A percentile compares a stretch with the other conserved stretches of the same genome.
Evolutionary conservation across 805 yeast genomes (phyloP).

Genomic region (Yarrowia sp.): DNA sequence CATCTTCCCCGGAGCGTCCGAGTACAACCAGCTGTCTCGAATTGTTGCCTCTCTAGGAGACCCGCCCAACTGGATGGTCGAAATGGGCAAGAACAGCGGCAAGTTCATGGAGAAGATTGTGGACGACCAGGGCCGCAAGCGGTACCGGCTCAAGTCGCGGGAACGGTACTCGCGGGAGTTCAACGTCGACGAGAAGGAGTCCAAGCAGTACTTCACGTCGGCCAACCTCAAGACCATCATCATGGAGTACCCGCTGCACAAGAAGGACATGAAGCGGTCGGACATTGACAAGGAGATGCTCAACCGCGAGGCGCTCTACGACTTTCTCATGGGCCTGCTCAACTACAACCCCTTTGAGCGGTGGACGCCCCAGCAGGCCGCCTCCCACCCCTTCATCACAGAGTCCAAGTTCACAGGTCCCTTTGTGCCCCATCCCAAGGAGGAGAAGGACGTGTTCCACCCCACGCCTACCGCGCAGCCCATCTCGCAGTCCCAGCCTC

Average conservation of each 20-base stretch:
- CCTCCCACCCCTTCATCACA: conserved; percentile 87
- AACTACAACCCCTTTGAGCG: conserved; percentile 91
- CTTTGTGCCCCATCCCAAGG: conserved; percentile 44
- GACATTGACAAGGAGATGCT: conserved; percentile 72
- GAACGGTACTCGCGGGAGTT: conserved; percentile 59
- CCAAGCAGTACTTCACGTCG: conserved; percentile 80
- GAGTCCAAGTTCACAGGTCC: conserved; percentile 61
- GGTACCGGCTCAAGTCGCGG: conserved; percentile 56
- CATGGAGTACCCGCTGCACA: conserved; percentile 65
- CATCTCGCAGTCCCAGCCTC: conserved; percentile 28
- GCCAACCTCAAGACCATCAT: conserved; percentile 74
- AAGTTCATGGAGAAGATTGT: conserved; percentile 65
- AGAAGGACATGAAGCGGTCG: conserved; percentile 43
- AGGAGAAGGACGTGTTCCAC: conserved; percentile 33
- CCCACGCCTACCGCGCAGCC: conserved; percentile 38
- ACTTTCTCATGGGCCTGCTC: conserved; percentile 78
- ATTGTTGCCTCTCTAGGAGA: conserved; percentile 79
- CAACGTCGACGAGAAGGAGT: conserved; percentile 68
- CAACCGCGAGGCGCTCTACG: conserved; percentile 73
- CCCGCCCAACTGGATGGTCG: conserved; percentile 97
- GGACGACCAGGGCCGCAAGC: conserved; percentile 50
- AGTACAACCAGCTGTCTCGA: conserved; percentile 85
- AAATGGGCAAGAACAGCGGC: conserved; percentile 84
- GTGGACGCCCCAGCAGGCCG: conserved; percentile 96
- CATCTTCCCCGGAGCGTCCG: conserved; percentile 92